These are phyloP conservation scores for Azolla pinnata DNA, from an alignment of 75 land plant genomes.

Conservation along the genomic window DNA sequence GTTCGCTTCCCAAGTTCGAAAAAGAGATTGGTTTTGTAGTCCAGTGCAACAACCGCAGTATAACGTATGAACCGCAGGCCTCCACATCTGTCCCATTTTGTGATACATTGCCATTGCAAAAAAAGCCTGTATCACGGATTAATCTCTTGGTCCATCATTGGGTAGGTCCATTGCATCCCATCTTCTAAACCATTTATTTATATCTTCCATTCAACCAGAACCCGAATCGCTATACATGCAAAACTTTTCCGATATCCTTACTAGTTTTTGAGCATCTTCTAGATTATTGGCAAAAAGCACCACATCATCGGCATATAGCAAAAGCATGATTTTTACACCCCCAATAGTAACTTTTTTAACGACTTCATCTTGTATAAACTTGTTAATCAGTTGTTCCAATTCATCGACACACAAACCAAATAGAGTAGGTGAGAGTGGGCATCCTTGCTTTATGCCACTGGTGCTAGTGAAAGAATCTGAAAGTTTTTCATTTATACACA, in stretches of 20 bases:
- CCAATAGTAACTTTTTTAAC: background rate
- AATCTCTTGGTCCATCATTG: no score
- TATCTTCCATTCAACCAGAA: no score
- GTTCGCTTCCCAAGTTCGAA: no score
- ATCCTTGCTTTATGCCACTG: background rate
- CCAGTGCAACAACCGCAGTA: no score
- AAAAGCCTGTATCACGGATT: no score
- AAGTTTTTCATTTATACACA: background rate
- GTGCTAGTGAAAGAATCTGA: background rate
- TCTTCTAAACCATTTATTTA: no score
- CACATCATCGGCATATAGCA: conserved; percentile 1
- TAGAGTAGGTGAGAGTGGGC: conserved; percentile 7
- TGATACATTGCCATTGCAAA: no score
- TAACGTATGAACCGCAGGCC: no score
- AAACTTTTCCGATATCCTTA: background rate
- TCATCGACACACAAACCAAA: conserved; percentile 3
- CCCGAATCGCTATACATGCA: background rate
- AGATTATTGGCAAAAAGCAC: background rate
- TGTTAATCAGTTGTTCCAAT: background rate
- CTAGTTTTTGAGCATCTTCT: background rate
- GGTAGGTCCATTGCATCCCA: no score
- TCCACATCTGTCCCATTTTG: no score
- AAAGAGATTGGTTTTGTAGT: no score
- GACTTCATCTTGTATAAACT: background rate
- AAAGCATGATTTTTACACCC: background rate